Conservation (phyloP, 768 basidiomycete species). For the Podaxis rugospora region DNA sequence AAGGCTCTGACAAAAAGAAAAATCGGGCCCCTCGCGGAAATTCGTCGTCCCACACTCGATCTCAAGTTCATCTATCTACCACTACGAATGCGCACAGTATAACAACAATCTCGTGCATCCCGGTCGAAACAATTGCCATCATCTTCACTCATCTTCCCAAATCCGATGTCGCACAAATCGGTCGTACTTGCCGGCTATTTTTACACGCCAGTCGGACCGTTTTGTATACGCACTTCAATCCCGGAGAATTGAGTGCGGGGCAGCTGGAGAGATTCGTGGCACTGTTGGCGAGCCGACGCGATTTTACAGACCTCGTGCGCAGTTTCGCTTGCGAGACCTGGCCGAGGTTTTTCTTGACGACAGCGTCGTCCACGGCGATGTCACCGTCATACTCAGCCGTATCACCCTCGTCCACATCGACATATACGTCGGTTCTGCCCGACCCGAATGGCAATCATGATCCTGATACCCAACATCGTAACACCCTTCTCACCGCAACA, state of each 20-base stretch:
- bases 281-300: slow-evolving; percentile 32
- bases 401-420: neutral
- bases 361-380: neutral
- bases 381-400: neutral
- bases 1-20: slow-evolving; percentile 17
- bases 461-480: slow-evolving; percentile 18
- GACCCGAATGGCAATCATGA: slow-evolving; percentile 3
- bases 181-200: slow-evolving; percentile 29
- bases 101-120: slow-evolving; percentile 17
- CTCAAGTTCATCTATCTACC: neutral
- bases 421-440: neutral
- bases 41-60: slow-evolving; percentile 1
- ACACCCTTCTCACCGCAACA: slow-evolving; percentile 32
- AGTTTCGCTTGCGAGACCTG: slow-evolving; percentile 37
- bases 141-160: slow-evolving; percentile 33
- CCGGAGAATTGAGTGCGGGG: slow-evolving; percentile 23
- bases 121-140: slow-evolving; percentile 27
- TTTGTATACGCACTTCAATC: slow-evolving; percentile 31
- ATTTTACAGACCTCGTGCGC: slow-evolving; percentile 36
- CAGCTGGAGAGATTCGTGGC: slow-evolving; percentile 32
- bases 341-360: slow-evolving; percentile 33
- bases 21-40: slow-evolving; percentile 8
- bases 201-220: slow-evolving; percentile 25
- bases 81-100: neutral
- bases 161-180: slow-evolving; percentile 22